Evolutionary conservation across 2,329 filamentous ascomycete species (phyloP).

Genomic region (Pseudonectria buxi): DNA sequence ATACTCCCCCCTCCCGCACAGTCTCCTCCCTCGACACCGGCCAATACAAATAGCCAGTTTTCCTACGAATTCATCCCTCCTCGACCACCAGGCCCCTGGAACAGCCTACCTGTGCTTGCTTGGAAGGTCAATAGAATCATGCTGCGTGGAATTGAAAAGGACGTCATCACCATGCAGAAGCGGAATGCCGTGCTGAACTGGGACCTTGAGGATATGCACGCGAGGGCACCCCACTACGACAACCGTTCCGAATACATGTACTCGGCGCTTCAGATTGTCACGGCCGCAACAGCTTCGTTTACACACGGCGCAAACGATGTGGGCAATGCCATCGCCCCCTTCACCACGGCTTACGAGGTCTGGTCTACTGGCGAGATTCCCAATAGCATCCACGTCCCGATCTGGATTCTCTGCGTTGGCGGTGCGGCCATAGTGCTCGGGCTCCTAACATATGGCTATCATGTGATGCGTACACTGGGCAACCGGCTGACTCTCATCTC

Average conservation of each 20-base stretch:
- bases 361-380: constrained; percentile 37
- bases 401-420: constrained; percentile 45
- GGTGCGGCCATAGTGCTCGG: constrained; percentile 46
- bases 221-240: constrained; percentile 42
- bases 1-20: constrained; percentile 27
- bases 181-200: constrained; percentile 41
- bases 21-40: constrained; percentile 9
- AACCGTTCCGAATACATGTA: constrained; percentile 47
- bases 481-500: constrained; percentile 51
- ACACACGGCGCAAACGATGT: constrained; percentile 53
- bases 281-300: constrained; percentile 49
- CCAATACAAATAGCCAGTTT: constrained; percentile 2
- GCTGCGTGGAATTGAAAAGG: constrained; percentile 42
- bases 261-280: constrained; percentile 40
- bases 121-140: constrained; percentile 35
- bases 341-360: constrained; percentile 44
- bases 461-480: constrained; percentile 53
- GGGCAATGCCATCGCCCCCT: constrained; percentile 45
- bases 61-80: constrained; percentile 23
- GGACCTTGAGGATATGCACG: constrained; percentile 42
- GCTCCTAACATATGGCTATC: constrained; percentile 56
- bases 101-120: constrained; percentile 31
- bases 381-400: constrained; percentile 33
- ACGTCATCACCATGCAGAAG: constrained; percentile 40
- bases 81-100: constrained; percentile 33